Percentiles rank a stretch among this genome's conserved stretches.
phyloP scores from a whole-genome alignment of 305 asterid genomes.

The Solanum hybrid region DNA sequence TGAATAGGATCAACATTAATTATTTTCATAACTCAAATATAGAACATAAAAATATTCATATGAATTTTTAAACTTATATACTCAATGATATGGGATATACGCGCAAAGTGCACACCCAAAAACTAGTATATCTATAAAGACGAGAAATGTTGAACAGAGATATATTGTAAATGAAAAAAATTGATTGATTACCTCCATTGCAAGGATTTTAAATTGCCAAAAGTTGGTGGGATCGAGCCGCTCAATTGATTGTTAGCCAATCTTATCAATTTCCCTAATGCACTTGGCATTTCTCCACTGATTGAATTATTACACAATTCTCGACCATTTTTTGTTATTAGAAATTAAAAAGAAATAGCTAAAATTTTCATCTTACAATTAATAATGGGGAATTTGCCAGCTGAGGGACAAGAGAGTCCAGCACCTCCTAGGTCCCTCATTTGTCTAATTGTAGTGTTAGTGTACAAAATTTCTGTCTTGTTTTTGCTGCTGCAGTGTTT shows the following conservation, averaged over 20 bases:
- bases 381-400: constrained; percentile 20
- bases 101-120: neutral
- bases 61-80: neutral
- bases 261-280: constrained; percentile 16
- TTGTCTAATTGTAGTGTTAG: neutral
- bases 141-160: neutral
- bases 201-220: constrained; percentile 21
- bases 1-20: neutral
- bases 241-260: constrained; percentile 7
- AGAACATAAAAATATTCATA: neutral
- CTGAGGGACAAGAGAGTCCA: constrained; percentile 18
- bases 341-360: neutral
- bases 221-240: constrained; percentile 21
- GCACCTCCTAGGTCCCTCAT: constrained; percentile 22
- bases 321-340: neutral
- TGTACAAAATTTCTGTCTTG: neutral
- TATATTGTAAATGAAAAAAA: neutral
- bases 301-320: neutral
- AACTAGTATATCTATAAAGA: neutral
- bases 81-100: neutral
- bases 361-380: constrained; percentile 14
- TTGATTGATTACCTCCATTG: constrained; percentile 11
- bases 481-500: neutral
- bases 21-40: neutral
- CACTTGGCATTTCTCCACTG: constrained; percentile 16